Base-by-base conservation (phyloP, 75 land plant species). In the Isoetes taiwanensis region DNA sequence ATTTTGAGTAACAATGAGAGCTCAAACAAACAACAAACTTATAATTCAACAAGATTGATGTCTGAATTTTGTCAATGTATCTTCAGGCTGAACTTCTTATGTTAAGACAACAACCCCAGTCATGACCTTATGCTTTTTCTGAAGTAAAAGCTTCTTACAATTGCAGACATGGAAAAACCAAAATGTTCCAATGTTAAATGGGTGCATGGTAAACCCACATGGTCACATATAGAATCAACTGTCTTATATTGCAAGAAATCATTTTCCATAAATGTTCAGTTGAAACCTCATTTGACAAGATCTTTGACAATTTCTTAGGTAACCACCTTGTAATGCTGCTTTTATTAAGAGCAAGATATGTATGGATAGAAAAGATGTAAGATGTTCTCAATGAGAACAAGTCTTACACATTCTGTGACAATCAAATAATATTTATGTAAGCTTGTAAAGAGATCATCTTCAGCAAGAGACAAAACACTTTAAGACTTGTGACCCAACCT, bases 291-390 rank as follows among this genome's bases (percentile, higher is more conserved):
- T 81, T 43, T 25, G 66, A 56, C 52, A 93, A 55, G 3, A 82
- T 77, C 35, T 89, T 84, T 19, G 87, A 42, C 98, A 94, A 93
- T 64, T 77, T 65, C 71, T 70, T 77, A 11, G 98, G 98, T 50
- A 93, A 57, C 52, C 72, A 72, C 30, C 77, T 76, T 35, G 85
- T 80, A 25, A 93, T 62, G 64, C 74, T 76, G 65, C 78, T 80
- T 64, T 87, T 95, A 52, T 87, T 86, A 60, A 93, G 72, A 37
- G 90, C 95, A 59, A 93, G 85, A 28, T 69, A n/a, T n/a, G n/a
- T n/a, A 61, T 23, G 98, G 98, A 21, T 86, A 80, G 64, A 80
- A 93, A n/a, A 93, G 63, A 14, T 83, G 76, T 27, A 93, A 71
- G 58, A 80, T 63, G 79, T 79, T 70, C 58, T 93, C 98, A 35